Evolutionary conservation across 768 basidiomycete genomes (phyloP).

Genomic region (Pisolithus orientalis): DNA sequence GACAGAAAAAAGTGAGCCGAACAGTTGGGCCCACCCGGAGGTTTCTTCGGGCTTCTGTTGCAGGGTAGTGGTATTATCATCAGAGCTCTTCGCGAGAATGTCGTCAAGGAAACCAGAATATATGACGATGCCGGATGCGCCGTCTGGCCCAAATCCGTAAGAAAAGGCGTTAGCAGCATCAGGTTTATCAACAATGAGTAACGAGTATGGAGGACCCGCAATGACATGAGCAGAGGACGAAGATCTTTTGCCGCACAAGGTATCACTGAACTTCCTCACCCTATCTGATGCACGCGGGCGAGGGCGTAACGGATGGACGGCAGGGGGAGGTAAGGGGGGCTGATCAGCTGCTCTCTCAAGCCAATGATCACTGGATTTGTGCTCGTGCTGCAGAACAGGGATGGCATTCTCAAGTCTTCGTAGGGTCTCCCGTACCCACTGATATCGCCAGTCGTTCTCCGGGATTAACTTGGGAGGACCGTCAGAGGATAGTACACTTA

Average conservation of each 20-base stretch:
- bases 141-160: slow-evolving; percentile 90
- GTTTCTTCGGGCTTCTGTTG: slow-evolving; percentile 15
- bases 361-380: slow-evolving; percentile 52
- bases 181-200: slow-evolving; percentile 84
- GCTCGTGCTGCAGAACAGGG: slow-evolving; percentile 58
- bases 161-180: slow-evolving; percentile 88
- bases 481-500: slow-evolving; percentile 66
- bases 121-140: slow-evolving; percentile 89
- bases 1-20: slow-evolving; percentile 35
- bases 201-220: slow-evolving; percentile 82
- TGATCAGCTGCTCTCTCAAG: slow-evolving; percentile 41
- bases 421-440: slow-evolving; percentile 79
- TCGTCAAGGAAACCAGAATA: slow-evolving; percentile 92
- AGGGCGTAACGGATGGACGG: slow-evolving; percentile 74
- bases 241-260: slow-evolving; percentile 38
- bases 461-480: slow-evolving; percentile 61
- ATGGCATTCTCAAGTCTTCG: slow-evolving; percentile 71
- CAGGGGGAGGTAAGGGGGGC: slow-evolving; percentile 71
- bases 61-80: slow-evolving; percentile 19
- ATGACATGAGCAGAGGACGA: slow-evolving; percentile 48
- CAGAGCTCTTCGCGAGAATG: slow-evolving; percentile 49
- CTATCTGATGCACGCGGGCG: slow-evolving; percentile 73
- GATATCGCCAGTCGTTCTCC: slow-evolving; percentile 79
- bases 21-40: slow-evolving; percentile 44
- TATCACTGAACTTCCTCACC: slow-evolving; percentile 52